Conservation (phyloP, 345 rosid species). For the Gynandropsis gynandra region DNA sequence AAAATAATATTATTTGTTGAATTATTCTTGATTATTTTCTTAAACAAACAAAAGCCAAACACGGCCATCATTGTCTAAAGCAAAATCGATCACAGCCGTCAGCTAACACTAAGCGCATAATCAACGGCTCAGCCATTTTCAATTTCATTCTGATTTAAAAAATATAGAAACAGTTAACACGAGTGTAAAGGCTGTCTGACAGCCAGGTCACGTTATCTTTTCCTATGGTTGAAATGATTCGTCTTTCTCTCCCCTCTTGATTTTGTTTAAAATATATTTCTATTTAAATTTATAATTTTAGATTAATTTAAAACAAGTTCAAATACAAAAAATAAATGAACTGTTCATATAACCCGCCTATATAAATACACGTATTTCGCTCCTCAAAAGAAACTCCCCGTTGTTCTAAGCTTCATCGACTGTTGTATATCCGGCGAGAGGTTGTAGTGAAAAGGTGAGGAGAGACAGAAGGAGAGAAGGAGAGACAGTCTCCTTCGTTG, state of each 20-base stretch:
- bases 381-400: slow-evolving; percentile 9
- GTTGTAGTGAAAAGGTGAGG: slow-evolving; percentile 5
- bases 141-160: background rate
- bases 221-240: slow-evolving; percentile 43
- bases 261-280: too few species aligned
- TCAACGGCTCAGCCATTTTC: background rate
- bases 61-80: slow-evolving; percentile 1
- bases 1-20: background rate
- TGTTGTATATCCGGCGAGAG: background rate
- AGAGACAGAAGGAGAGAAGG: background rate
- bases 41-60: background rate
- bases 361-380: slow-evolving; percentile 17
- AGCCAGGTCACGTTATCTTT: slow-evolving; percentile 49
- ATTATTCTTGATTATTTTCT: background rate
- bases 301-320: slow-evolving; percentile 31
- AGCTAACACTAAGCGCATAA: background rate
- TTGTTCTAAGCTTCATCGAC: slow-evolving; percentile 8
- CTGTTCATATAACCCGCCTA: slow-evolving; percentile 22
- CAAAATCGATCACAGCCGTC: background rate
- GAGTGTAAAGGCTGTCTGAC: slow-evolving; percentile 22
- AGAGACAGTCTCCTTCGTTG: background rate
- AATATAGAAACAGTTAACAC: background rate
- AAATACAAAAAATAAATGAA: slow-evolving; percentile 11
- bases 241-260: slow-evolving; percentile 5
- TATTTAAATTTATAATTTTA: background rate